These are phyloP conservation scores for Aspergillus affinis DNA, from an alignment of 495 filamentous ascomycete species.

Conservation along the genomic window DNA sequence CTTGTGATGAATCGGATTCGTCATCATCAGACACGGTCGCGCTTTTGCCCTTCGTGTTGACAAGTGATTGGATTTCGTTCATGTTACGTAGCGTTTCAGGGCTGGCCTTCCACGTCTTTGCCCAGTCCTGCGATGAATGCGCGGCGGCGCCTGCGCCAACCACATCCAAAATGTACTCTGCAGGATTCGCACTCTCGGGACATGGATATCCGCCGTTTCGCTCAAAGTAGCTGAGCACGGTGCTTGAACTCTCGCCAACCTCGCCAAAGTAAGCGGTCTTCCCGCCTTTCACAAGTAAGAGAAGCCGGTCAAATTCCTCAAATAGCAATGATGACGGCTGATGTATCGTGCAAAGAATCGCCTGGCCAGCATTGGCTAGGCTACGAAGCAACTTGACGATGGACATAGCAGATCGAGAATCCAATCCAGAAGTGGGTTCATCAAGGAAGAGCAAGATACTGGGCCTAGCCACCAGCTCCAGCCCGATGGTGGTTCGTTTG, in stretches of 20 bases:
- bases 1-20: conserved; percentile 41
- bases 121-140: conserved; percentile 69
- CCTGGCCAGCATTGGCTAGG: conserved; percentile 1
- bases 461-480: not conserved
- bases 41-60: not conserved
- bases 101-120: conserved; percentile 66
- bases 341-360: conserved; percentile 1
- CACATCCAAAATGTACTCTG: conserved; percentile 87
- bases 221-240: conserved; percentile 59
- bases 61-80: not conserved
- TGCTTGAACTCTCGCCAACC: not conserved
- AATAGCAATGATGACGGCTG: conserved; percentile 55
- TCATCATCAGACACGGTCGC: conserved; percentile 45
- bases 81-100: conserved; percentile 49
- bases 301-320: conserved; percentile 59
- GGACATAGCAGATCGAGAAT: not conserved
- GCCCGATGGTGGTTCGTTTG: not conserved
- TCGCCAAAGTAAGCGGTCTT: conserved; percentile 3
- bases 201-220: conserved; percentile 61
- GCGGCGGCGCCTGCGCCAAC: conserved; percentile 76
- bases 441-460: conserved; percentile 2
- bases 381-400: not conserved
- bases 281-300: not conserved
- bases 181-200: conserved; percentile 68
- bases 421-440: conserved; percentile 1